These are phyloP conservation scores for Cadophora sp. DNA, from an alignment of 2,329 filamentous ascomycete species.

Conservation along the genomic window DNA sequence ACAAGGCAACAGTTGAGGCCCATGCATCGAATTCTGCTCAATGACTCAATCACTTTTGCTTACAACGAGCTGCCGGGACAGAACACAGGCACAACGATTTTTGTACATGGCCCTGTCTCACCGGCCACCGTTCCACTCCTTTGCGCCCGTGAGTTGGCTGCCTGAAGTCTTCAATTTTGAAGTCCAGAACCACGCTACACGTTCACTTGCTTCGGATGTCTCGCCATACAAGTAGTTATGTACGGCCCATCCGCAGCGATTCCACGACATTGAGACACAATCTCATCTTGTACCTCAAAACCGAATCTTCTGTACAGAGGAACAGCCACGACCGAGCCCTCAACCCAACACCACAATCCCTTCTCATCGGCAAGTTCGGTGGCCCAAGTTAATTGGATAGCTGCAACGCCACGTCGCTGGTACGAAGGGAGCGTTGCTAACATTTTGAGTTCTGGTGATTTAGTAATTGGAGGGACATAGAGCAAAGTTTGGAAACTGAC, in stretches of 20 bases:
- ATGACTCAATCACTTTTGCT: no score
- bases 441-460: neutral
- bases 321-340: neutral
- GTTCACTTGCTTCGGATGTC: neutral
- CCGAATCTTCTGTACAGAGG: neutral
- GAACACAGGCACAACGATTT: no score
- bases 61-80: no score
- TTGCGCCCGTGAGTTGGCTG: no score
- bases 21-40: no score
- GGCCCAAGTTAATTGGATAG: neutral
- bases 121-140: no score
- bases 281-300: neutral
- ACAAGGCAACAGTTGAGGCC: no score
- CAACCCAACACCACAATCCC: neutral
- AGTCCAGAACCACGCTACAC: no score
- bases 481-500: neutral
- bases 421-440: neutral
- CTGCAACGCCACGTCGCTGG: neutral
- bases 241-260: neutral
- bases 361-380: neutral
- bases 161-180: no score
- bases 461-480: neutral
- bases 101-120: no score
- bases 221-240: neutral
- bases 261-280: neutral